Evolutionary conservation across 768 basidiomycete genomes (phyloP).

Genomic region (Boletus eberwhitei): DNA sequence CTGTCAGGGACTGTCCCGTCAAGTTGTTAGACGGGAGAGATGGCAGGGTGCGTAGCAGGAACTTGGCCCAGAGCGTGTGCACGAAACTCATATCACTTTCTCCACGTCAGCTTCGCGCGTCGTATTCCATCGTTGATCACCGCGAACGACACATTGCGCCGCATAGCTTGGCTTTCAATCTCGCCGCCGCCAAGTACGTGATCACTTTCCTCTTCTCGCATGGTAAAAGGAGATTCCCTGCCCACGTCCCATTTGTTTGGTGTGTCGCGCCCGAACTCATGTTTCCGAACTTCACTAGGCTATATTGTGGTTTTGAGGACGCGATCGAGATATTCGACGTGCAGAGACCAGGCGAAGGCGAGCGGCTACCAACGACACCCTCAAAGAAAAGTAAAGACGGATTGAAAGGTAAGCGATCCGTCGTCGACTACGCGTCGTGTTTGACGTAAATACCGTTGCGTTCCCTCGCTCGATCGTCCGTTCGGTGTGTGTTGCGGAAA

Average conservation of each 20-base stretch:
- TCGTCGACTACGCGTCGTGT: neutral
- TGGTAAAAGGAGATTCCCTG: neutral
- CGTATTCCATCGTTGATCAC: slow-evolving; percentile 90
- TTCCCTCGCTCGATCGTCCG: neutral
- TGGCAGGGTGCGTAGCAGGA: slow-evolving; percentile 56
- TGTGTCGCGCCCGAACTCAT: neutral
- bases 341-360: slow-evolving; percentile 66
- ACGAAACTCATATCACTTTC: neutral
- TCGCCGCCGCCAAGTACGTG: slow-evolving; percentile 56
- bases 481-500: slow-evolving; percentile 27
- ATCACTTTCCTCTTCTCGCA: neutral
- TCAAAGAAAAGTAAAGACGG: slow-evolving; percentile 80
- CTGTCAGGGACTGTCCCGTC: slow-evolving; percentile 81
- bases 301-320: slow-evolving; percentile 86
- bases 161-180: slow-evolving; percentile 77
- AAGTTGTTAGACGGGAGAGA: slow-evolving; percentile 77
- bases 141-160: slow-evolving; percentile 90
- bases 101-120: slow-evolving; percentile 72
- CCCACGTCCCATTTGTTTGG: neutral
- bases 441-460: neutral
- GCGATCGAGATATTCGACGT: slow-evolving; percentile 87
- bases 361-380: slow-evolving; percentile 64
- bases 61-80: too few species aligned
- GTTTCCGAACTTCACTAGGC: slow-evolving; percentile 27
- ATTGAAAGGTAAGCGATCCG: slow-evolving; percentile 64